Conservation (phyloP, 2,329 filamentous ascomycete genomes). For the Hortaea werneckii region DNA sequence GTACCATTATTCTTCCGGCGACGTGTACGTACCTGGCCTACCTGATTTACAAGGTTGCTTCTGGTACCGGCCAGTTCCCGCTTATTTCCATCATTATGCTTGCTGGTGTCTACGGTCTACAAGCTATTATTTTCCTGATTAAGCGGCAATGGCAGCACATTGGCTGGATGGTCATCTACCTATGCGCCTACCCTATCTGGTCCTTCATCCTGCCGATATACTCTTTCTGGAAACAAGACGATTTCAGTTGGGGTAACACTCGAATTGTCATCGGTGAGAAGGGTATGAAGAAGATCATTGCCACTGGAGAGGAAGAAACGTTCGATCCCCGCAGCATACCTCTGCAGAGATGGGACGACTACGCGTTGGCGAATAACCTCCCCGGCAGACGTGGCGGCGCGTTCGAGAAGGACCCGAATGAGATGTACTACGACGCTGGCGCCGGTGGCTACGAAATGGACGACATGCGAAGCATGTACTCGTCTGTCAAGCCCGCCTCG, state of each 20-base stretch:
- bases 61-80: slow-evolving; percentile 64
- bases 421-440: slow-evolving; percentile 14
- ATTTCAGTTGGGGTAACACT: slow-evolving; percentile 98
- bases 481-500: slow-evolving; percentile 73
- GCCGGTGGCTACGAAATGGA: slow-evolving; percentile 74
- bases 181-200: slow-evolving; percentile 90
- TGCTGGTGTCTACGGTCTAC: slow-evolving; percentile 85
- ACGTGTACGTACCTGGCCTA: slow-evolving; percentile 81
- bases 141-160: slow-evolving; percentile 98
- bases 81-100: slow-evolving; percentile 81
- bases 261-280: slow-evolving; percentile 94
- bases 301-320: slow-evolving; percentile 66
- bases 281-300: slow-evolving; percentile 80
- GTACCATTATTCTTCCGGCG: slow-evolving; percentile 83
- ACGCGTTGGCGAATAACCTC: slow-evolving; percentile 74
- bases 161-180: slow-evolving; percentile 99
- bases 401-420: slow-evolving; percentile 17
- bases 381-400: slow-evolving; percentile 69
- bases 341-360: slow-evolving; percentile 94
- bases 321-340: slow-evolving; percentile 92
- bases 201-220: slow-evolving; percentile 85
- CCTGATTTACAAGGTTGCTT: slow-evolving; percentile 70
- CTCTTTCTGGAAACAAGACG: slow-evolving; percentile 99
- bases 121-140: slow-evolving; percentile 90
- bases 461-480: slow-evolving; percentile 94